A percentile compares a stretch with the other conserved stretches of the same genome.
phyloP scores from a whole-genome alignment of 2,329 filamentous ascomycete species.

The Tolypocladium ovalisporum region DNA sequence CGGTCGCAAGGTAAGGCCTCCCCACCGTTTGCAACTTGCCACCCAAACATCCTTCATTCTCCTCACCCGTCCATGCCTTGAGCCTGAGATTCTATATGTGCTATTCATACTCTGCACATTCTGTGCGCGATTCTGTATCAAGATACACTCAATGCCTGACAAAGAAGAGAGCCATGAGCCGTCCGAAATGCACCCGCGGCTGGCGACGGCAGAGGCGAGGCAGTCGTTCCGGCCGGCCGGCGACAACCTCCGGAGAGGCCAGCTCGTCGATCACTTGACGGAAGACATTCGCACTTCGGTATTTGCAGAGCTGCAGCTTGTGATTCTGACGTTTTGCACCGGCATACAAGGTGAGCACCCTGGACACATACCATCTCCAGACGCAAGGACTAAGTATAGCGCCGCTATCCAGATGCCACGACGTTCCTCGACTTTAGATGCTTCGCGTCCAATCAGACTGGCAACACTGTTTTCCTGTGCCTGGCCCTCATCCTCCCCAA shows the following conservation, averaged over 20 bases:
- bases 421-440: slow-evolving; percentile 51
- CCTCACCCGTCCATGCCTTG: neutral
- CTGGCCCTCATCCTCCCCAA: slow-evolving; percentile 38
- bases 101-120: neutral
- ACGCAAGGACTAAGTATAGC: neutral
- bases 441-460: slow-evolving; percentile 55
- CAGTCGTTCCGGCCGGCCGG: neutral
- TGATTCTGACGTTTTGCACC: slow-evolving; percentile 37
- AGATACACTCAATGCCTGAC: neutral
- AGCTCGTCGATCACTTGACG: slow-evolving; percentile 8
- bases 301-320: slow-evolving; percentile 33
- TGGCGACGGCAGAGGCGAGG: neutral
- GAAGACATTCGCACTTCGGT: slow-evolving; percentile 24
- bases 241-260: neutral
- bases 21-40: neutral
- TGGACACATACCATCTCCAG: neutral
- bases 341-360: slow-evolving; percentile 34
- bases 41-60: neutral
- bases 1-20: neutral
- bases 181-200: neutral
- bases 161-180: neutral
- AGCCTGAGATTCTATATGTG: neutral
- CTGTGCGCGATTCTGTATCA: neutral
- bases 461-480: slow-evolving; percentile 50
- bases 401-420: slow-evolving; percentile 33